A percentile compares a stretch with the other conserved stretches of the same genome.
Conservation (phyloP, 495 filamentous ascomycete species). For the Penicillium bovifimosum region DNA sequence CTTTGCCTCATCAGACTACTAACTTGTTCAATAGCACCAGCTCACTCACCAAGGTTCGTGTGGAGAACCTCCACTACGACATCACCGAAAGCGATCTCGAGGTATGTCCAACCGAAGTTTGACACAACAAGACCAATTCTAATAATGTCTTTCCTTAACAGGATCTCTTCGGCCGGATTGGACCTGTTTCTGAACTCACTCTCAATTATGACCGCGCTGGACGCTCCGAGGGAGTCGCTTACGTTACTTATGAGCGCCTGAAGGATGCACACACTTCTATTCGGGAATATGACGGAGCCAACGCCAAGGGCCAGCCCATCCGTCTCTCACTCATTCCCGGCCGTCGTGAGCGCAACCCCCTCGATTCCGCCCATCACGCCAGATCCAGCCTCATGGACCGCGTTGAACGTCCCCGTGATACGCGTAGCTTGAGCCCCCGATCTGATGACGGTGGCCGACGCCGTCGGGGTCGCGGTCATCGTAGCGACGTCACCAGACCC, state of each 20-base stretch:
- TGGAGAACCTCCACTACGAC: slow-evolving; percentile 93
- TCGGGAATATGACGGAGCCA: slow-evolving; percentile 79
- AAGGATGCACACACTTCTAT: slow-evolving; percentile 71
- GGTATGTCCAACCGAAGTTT: slow-evolving; percentile 41
- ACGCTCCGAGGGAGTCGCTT: slow-evolving; percentile 81
- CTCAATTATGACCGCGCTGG: slow-evolving; percentile 86
- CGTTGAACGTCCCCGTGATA: slow-evolving; percentile 46
- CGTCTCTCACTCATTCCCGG: slow-evolving; percentile 62
- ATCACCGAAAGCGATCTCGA: slow-evolving; percentile 80
- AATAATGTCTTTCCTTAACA: slow-evolving; percentile 24
- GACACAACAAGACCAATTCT: background rate
- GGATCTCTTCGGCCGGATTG: slow-evolving; percentile 78
- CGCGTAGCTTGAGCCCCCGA: slow-evolving; percentile 39
- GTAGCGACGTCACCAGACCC: slow-evolving; percentile 63
- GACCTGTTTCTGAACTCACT: slow-evolving; percentile 61
- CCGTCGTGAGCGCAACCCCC: slow-evolving; percentile 50
- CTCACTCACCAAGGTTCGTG: slow-evolving; percentile 65
- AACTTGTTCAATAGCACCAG: slow-evolving; percentile 25
- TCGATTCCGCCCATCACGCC: slow-evolving; percentile 57
- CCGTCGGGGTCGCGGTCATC: slow-evolving; percentile 40
- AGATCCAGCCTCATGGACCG: slow-evolving; percentile 70
- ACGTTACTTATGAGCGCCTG: slow-evolving; percentile 67
- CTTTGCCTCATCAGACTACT: slow-evolving; percentile 11
- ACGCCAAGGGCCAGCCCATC: slow-evolving; percentile 90
- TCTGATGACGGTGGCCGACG: slow-evolving; percentile 36